Percentiles rank a stretch among this genome's conserved stretches.
phyloP scores from a whole-genome alignment of 345 rosid species.

The Aquilaria malaccensis region DNA sequence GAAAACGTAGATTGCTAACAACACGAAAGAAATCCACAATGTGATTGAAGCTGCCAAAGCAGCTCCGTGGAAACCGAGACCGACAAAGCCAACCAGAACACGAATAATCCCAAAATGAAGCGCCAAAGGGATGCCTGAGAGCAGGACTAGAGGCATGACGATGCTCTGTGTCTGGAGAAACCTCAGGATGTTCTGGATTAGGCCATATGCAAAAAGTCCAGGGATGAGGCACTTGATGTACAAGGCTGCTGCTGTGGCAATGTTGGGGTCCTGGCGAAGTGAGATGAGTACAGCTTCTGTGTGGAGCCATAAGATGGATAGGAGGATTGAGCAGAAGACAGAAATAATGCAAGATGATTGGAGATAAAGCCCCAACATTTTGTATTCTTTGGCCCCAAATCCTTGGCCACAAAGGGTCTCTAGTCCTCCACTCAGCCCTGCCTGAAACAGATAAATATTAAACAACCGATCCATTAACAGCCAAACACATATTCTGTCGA shows the following conservation, averaged over 20 bases:
- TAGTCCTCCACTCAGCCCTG: constrained; percentile 70
- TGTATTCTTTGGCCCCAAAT: constrained; percentile 61
- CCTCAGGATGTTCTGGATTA: constrained; percentile 60
- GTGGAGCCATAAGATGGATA: constrained; percentile 55
- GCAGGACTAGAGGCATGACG: constrained; percentile 34
- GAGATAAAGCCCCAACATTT: constrained; percentile 56
- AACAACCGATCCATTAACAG: no score
- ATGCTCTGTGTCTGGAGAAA: constrained; percentile 75
- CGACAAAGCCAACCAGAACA: constrained; percentile 30
- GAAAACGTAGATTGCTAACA: constrained; percentile 37
- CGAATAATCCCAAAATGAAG: constrained; percentile 43
- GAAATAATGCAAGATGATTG: constrained; percentile 75
- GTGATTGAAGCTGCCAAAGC: constrained; percentile 66
- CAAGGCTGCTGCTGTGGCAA: constrained; percentile 46
- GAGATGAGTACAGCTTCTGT: constrained; percentile 42
- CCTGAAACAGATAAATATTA: constrained; percentile 19
- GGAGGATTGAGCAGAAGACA: constrained; percentile 32
- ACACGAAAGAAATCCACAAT: constrained; percentile 44
- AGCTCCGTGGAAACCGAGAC: constrained; percentile 60
- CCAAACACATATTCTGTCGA: no score
- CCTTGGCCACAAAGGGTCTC: constrained; percentile 94
- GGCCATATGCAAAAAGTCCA: constrained; percentile 50
- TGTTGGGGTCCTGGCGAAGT: constrained; percentile 50
- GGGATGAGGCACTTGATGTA: constrained; percentile 62
- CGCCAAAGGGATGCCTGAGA: constrained; percentile 36